phyloP scores from a whole-genome alignment of 805 yeast species.

The Saturnispora silvae region DNA sequence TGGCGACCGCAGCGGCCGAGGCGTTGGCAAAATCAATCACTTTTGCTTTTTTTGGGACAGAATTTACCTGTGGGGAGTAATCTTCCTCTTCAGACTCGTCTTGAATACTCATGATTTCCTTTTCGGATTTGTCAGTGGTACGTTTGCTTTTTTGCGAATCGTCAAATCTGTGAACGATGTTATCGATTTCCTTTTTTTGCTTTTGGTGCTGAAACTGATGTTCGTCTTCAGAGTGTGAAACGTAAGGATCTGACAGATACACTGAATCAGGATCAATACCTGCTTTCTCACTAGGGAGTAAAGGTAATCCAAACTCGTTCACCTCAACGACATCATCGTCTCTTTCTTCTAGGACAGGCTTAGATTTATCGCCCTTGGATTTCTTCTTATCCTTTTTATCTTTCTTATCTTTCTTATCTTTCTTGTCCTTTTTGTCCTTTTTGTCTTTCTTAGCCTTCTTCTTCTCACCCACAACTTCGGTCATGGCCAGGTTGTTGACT shows the following conservation, averaged over 20 bases:
- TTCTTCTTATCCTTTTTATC: conserved; percentile 6
- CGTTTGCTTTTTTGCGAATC: conserved; percentile 8
- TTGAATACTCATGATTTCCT: conserved; percentile 20
- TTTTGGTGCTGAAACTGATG: conserved; percentile 7
- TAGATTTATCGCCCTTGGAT: background rate
- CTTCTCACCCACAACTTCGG: conserved; percentile 2
- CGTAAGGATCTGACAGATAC: conserved; percentile 28
- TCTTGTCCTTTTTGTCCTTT: conserved; percentile 1
- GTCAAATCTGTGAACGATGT: conserved; percentile 16
- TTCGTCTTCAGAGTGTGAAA: conserved; percentile 24
- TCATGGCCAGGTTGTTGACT: conserved; percentile 49
- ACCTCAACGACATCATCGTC: background rate
- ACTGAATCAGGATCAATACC: conserved; percentile 52
- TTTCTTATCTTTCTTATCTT: conserved; percentile 1
- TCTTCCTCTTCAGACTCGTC: conserved; percentile 11
- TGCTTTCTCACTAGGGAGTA: conserved; percentile 69
- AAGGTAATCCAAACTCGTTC: conserved; percentile 5
- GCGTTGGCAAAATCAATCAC: conserved; percentile 23
- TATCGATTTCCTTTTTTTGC: conserved; percentile 6
- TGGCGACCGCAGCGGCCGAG: conserved; percentile 65
- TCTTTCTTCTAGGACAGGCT: background rate
- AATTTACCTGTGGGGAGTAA: background rate
- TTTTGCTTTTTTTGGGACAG: background rate
- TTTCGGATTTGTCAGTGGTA: conserved; percentile 11
- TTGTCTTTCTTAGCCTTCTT: background rate